Conservation (phyloP, 2,329 filamentous ascomycete species). For the Fusarium dlaminii region DNA sequence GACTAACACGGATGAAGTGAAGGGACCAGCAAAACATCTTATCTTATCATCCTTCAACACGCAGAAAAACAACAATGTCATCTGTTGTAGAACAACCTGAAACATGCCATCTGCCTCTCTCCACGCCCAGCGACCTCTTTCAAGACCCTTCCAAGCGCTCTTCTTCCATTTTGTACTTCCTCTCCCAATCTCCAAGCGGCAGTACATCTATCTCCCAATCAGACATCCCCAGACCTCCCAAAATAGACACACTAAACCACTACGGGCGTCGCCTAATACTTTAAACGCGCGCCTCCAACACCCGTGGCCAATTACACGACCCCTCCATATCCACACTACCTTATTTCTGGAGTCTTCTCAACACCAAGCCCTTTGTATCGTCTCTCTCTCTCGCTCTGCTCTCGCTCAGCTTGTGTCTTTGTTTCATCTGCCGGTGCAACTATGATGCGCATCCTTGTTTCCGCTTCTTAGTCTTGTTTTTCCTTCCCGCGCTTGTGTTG, state of each 20-base stretch:
- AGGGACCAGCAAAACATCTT: not conserved
- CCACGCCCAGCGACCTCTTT: slow-evolving; percentile 24
- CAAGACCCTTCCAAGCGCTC: slow-evolving; percentile 28
- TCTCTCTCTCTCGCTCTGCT: not conserved
- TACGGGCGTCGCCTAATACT: slow-evolving; percentile 31
- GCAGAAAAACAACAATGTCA: not conserved
- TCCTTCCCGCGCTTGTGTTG: slow-evolving; percentile 21
- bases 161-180: slow-evolving; percentile 18
- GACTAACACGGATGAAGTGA: not conserved
- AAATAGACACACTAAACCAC: slow-evolving; percentile 38
- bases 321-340: slow-evolving; percentile 15
- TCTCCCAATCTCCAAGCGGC: not conserved
- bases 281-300: slow-evolving; percentile 42
- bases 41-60: not conserved
- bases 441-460: slow-evolving; percentile 35
- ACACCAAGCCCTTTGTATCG: slow-evolving; percentile 25
- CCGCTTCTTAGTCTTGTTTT: slow-evolving; percentile 23
- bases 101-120: slow-evolving; percentile 34
- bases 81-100: slow-evolving; percentile 25
- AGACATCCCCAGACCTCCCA: slow-evolving; percentile 2
- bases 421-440: slow-evolving; percentile 21
- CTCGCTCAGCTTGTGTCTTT: not conserved
- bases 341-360: slow-evolving; percentile 15
- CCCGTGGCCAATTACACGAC: slow-evolving; percentile 25
- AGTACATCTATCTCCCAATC: slow-evolving; percentile 32